Evolutionary conservation across 139 green algal genomes (phyloP).

Genomic region (Micractinium sp.): DNA sequence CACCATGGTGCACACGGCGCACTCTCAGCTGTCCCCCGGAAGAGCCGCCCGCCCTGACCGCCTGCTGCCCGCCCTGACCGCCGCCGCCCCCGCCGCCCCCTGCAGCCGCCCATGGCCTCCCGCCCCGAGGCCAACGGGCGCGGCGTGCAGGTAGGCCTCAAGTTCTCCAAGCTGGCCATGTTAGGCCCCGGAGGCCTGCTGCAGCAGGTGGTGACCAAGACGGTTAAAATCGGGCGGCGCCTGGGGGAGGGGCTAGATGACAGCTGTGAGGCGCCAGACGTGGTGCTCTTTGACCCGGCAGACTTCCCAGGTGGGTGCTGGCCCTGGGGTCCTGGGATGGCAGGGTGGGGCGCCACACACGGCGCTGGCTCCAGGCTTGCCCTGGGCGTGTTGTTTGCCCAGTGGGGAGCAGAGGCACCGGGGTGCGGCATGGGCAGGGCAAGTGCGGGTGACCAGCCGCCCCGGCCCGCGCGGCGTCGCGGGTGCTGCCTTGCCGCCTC

Average conservation of each 20-base stretch:
- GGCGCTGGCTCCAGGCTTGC: background rate
- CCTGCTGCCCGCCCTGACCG: background rate
- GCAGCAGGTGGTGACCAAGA: slow-evolving; percentile 24
- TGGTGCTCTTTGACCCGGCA: slow-evolving; percentile 33
- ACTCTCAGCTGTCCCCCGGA: background rate
- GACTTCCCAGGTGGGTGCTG: slow-evolving; percentile 27
- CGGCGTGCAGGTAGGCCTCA: background rate
- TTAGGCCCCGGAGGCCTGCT: slow-evolving; percentile 18
- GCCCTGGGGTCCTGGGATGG: background rate
- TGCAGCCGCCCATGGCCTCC: slow-evolving; percentile 27
- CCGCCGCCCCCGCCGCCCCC: background rate
- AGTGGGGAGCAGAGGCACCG: too few species aligned
- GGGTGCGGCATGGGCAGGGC: too few species aligned
- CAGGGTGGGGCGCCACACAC: background rate
- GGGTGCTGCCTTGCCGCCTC: background rate
- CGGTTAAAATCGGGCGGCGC: slow-evolving; percentile 6
- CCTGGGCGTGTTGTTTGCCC: too few species aligned
- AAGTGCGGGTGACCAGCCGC: too few species aligned
- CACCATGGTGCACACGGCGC: background rate
- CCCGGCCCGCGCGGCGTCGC: too few species aligned
- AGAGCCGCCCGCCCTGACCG: background rate
- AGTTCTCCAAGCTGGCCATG: background rate
- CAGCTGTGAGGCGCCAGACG: background rate
- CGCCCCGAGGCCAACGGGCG: slow-evolving; percentile 30
- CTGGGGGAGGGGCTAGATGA: slow-evolving; percentile 10